Base-by-base conservation (phyloP, 208 protist species). In the Trypanosoma rangeli region DNA sequence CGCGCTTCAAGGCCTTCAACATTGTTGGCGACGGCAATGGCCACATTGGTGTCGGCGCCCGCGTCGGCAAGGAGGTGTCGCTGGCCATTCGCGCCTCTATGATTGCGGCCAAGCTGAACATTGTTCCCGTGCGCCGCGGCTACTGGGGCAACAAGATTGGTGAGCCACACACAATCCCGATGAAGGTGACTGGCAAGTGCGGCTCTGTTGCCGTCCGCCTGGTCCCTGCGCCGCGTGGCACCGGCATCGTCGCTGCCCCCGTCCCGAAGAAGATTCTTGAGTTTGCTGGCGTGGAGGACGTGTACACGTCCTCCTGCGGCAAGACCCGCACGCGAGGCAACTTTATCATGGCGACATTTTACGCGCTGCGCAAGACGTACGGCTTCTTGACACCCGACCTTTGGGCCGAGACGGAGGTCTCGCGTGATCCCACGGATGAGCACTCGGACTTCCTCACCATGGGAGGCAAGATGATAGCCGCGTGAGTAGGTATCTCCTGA, bases 61-160 rank as follows among this genome's bases (percentile, higher is more conserved):
- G 99, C 83, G 98, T 94, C 74, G 89, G 98, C 76, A 99, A 99
- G 88, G 99, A 99, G 94, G 98, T 99, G 65, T 98, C 99, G 68
- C 98, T 93, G 44, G 98, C 99, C 68, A 99, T 99, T 81, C 93
- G 97, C 64, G 97, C 98, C 73, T 98, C 98, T 62, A 96, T 99
- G 79, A 95, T 98, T 68, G 77, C 92, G 24, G 99, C 99, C 70
- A 99, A 99, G 94, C 88, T 99, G 46, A 87, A 92, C 76, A 93
- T 99, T 65, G 82, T 99, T 70, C 99, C 99, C 29, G 89, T 99
- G 55, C 92, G 99, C 82, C 90, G 93, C 73, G 99, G 99, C 73
- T 99, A 99, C 89, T 99, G 99, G 99, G 99, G 99, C 88, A 97
- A 90, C 90, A 99, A 98, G 83, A 93, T 99, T 77, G 99, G 99